Conservation (phyloP, 345 rosid genomes). For the Cardamine chenopodiifolia region DNA sequence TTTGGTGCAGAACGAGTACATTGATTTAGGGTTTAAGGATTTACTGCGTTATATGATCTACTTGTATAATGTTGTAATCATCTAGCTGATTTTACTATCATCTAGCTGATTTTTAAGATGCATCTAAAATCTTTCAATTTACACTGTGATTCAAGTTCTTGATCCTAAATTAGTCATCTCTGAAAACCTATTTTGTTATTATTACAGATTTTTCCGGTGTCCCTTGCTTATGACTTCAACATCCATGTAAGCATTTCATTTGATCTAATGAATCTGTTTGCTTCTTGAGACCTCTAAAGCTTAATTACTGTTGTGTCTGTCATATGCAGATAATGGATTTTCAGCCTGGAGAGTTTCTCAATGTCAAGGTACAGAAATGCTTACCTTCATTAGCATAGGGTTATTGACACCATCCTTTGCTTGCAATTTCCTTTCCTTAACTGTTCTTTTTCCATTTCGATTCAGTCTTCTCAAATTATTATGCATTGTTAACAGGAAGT, state of each 20-base stretch:
- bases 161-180: background rate
- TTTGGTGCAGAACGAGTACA: background rate
- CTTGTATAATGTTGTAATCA: background rate
- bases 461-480: background rate
- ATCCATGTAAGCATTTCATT: constrained; percentile 66
- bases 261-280: constrained; percentile 18
- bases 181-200: background rate
- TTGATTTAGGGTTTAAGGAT: background rate
- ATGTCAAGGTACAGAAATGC: constrained; percentile 64
- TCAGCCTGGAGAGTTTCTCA: constrained; percentile 90
- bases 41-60: background rate
- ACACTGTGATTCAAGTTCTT: background rate
- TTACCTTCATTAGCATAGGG: background rate
- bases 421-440: background rate
- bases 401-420: background rate
- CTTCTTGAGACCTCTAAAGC: constrained; percentile 23
- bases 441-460: background rate
- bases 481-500: constrained; percentile 64
- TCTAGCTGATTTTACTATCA: constrained; percentile 24
- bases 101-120: constrained; percentile 63
- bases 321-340: constrained; percentile 84
- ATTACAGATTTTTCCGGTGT: constrained; percentile 69
- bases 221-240: constrained; percentile 77
- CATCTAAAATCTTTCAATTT: background rate
- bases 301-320: constrained; percentile 28